Evolutionary conservation across 2,329 filamentous ascomycete genomes (phyloP).

Genomic region (Calonectria fujianensis): DNA sequence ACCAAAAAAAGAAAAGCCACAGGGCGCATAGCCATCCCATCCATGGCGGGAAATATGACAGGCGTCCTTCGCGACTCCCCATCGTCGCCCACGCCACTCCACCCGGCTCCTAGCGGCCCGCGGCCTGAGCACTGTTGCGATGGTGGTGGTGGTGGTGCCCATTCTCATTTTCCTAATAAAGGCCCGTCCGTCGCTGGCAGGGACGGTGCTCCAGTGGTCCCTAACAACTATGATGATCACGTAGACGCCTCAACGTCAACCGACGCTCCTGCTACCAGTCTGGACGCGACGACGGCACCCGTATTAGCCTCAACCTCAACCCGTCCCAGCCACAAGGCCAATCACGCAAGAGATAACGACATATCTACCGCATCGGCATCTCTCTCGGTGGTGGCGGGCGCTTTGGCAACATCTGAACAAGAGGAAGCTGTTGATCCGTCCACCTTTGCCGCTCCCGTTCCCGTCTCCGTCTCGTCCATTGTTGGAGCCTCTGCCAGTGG

Average conservation of each 20-base stretch:
- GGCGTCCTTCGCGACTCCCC: slow-evolving; percentile 54
- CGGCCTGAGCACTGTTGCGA: slow-evolving; percentile 40
- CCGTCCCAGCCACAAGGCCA: neutral
- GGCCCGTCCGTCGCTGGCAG: slow-evolving; percentile 44
- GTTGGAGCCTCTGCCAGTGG: slow-evolving; percentile 51
- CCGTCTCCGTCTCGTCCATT: slow-evolving; percentile 37
- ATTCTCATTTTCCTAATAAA: slow-evolving; percentile 46
- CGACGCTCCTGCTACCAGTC: neutral
- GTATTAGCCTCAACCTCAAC: slow-evolving; percentile 15
- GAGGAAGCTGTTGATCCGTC: slow-evolving; percentile 37
- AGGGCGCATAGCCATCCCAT: slow-evolving; percentile 22
- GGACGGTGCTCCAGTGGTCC: slow-evolving; percentile 10
- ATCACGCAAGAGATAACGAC: slow-evolving; percentile 17
- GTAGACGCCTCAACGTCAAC: slow-evolving; percentile 15
- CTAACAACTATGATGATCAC: neutral
- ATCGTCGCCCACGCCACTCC: slow-evolving; percentile 71
- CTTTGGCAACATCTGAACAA: slow-evolving; percentile 20
- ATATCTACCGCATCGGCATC: slow-evolving; percentile 18
- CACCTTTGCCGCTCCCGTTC: slow-evolving; percentile 40
- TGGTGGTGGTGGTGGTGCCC: slow-evolving; percentile 36
- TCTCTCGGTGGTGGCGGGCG: slow-evolving; percentile 36
- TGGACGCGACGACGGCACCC: slow-evolving; percentile 4
- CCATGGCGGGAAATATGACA: slow-evolving; percentile 52
- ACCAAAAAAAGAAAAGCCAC: slow-evolving; percentile 31
- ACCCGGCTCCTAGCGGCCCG: slow-evolving; percentile 68